Conservation (phyloP, 2,329 filamentous ascomycete genomes). For the Penicillium concentricum region DNA sequence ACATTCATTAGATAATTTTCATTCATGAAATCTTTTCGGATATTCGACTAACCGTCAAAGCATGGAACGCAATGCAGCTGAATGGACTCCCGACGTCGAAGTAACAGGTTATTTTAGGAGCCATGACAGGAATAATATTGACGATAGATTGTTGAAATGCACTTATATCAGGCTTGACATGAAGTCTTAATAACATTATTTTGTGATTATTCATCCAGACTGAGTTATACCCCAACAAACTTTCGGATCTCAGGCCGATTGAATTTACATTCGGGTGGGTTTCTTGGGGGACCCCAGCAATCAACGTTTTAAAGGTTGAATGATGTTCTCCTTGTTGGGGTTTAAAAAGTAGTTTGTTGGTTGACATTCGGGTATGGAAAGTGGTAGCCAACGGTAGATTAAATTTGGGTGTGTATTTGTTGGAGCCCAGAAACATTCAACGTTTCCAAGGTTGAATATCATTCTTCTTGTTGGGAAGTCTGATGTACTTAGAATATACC, state of each 20-base stretch:
- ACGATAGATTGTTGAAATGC: neutral
- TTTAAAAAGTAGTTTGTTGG: no score
- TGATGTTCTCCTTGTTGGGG: neutral
- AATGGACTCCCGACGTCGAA: slow-evolving; percentile 20
- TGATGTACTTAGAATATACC: neutral
- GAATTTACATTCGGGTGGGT: neutral
- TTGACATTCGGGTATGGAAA: no score
- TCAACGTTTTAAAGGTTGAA: neutral
- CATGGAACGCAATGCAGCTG: slow-evolving; percentile 15
- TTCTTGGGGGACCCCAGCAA: neutral
- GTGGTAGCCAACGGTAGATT: no score
- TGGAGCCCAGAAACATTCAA: neutral
- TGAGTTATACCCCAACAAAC: neutral
- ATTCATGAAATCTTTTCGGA: neutral
- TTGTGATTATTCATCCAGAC: neutral
- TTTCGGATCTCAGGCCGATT: neutral
- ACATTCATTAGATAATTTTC: neutral
- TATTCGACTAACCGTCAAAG: slow-evolving; percentile 2
- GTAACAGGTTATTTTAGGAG: slow-evolving; percentile 12
- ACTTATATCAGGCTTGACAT: no score
- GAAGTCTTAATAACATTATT: neutral
- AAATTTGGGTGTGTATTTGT: neutral
- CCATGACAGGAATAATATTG: neutral
- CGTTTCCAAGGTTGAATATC: no score
- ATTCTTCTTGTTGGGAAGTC: no score